phyloP scores from a whole-genome alignment of 768 basidiomycete genomes.

The Termitomyces sp. region DNA sequence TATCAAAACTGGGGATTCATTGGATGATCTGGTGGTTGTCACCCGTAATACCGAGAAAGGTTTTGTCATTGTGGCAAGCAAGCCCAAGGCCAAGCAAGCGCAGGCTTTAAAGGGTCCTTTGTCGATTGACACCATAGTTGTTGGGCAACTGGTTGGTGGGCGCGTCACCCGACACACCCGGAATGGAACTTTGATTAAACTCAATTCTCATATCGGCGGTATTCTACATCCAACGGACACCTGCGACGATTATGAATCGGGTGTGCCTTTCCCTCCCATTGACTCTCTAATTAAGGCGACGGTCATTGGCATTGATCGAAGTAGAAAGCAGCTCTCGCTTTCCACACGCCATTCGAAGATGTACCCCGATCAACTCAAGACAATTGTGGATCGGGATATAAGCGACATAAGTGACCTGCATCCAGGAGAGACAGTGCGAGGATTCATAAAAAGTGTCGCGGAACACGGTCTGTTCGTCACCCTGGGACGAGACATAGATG shows the following conservation, averaged over 20 bases:
- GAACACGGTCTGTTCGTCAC: constrained; percentile 89
- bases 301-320: constrained; percentile 66
- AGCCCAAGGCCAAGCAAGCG: constrained; percentile 53
- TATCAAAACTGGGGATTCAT: constrained; percentile 63
- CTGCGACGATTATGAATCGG: constrained; percentile 71
- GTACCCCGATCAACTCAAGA: constrained; percentile 41
- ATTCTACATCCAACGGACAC: constrained; percentile 79
- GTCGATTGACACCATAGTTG: constrained; percentile 58
- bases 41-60: constrained; percentile 83
- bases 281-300: constrained; percentile 67
- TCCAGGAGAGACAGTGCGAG: constrained; percentile 73
- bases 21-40: constrained; percentile 83
- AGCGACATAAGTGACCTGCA: constrained; percentile 56
- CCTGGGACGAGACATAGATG: constrained; percentile 80
- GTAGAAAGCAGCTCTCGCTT: constrained; percentile 66
- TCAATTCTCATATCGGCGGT: constrained; percentile 68
- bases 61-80: constrained; percentile 80
- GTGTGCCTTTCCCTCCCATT: constrained; percentile 52
- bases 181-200: constrained; percentile 73
- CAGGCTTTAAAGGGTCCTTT: constrained; percentile 46
- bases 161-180: constrained; percentile 73
- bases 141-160: constrained; percentile 78
- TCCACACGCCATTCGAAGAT: constrained; percentile 78
- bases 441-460: constrained; percentile 84
- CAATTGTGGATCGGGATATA: constrained; percentile 69